A percentile compares a stretch with the other conserved stretches of the same genome.
phyloP scores from a whole-genome alignment of 805 yeast species.

The Hanseniaspora clermontiae region DNA sequence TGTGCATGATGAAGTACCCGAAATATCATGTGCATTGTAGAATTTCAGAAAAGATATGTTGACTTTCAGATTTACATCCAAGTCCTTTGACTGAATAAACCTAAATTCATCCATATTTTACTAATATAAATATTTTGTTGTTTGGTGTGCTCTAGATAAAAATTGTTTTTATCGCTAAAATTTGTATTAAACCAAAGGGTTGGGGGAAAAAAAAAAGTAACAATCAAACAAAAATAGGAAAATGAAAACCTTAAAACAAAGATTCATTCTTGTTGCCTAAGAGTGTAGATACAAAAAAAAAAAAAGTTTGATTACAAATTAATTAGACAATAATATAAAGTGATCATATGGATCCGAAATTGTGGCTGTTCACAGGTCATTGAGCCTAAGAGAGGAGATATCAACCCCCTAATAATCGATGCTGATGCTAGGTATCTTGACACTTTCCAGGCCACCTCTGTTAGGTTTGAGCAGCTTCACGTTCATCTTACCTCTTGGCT shows the following conservation, averaged over 20 bases:
- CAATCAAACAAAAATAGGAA: too few species aligned
- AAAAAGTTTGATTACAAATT: not conserved
- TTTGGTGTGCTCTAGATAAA: not conserved
- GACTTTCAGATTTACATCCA: not conserved
- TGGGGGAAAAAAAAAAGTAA: not conserved
- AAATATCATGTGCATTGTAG: not conserved
- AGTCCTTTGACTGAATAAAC: not conserved
- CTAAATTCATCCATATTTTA: not conserved
- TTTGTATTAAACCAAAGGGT: not conserved
- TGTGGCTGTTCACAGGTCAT: too few species aligned
- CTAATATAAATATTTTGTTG: not conserved
- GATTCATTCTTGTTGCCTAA: too few species aligned
- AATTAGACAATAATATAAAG: not conserved
- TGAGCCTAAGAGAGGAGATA: too few species aligned
- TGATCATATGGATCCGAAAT: not conserved
- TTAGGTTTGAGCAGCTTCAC: slow-evolving; percentile 7
- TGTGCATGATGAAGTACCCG: not conserved
- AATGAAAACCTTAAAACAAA: too few species aligned
- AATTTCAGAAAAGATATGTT: not conserved
- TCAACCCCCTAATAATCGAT: slow-evolving; percentile 5
- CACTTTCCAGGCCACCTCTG: slow-evolving; percentile 10
- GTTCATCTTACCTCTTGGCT: slow-evolving; percentile 9
- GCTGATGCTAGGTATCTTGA: slow-evolving; percentile 2
- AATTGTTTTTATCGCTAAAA: not conserved
- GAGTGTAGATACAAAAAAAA: too few species aligned